A percentile compares a stretch with the other conserved stretches of the same genome.
phyloP scores from a whole-genome alignment of 2,329 filamentous ascomycete species.

The Cytospora paraplurivora region DNA sequence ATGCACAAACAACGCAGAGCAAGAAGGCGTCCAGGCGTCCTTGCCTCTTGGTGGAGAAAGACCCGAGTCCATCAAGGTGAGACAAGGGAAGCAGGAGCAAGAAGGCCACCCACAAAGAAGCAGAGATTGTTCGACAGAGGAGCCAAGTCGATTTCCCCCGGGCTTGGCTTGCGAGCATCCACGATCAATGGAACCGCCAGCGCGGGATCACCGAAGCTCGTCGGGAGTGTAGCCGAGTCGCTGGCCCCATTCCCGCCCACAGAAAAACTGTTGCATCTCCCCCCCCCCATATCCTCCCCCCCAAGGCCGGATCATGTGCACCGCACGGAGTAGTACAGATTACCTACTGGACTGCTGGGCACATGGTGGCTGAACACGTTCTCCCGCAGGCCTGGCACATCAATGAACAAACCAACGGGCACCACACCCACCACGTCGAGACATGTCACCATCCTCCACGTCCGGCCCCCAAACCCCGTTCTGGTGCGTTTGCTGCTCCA shows the following conservation, averaged over 20 bases:
- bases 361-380: background rate
- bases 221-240: constrained; percentile 20
- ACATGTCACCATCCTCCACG: too few relatives aligned
- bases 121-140: background rate
- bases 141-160: background rate
- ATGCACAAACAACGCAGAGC: constrained; percentile 24
- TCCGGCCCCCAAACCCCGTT: background rate
- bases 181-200: constrained; percentile 1
- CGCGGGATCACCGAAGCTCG: constrained; percentile 25
- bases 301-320: too few relatives aligned
- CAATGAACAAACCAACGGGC: background rate
- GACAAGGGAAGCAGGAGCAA: background rate
- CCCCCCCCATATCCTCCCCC: constrained; percentile 8
- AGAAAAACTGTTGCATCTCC: constrained; percentile 9
- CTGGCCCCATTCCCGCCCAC: constrained; percentile 3
- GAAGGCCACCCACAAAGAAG: constrained; percentile 4
- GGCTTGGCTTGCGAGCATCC: background rate
- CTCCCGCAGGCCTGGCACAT: constrained; percentile 3
- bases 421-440: too few relatives aligned
- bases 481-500: background rate
- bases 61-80: constrained; percentile 5
- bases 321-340: too few relatives aligned
- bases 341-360: too few relatives aligned
- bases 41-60: constrained; percentile 11
- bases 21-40: background rate